Base-by-base conservation (phyloP, 2,329 filamentous ascomycete genomes). In the Calycina herbarum region DNA sequence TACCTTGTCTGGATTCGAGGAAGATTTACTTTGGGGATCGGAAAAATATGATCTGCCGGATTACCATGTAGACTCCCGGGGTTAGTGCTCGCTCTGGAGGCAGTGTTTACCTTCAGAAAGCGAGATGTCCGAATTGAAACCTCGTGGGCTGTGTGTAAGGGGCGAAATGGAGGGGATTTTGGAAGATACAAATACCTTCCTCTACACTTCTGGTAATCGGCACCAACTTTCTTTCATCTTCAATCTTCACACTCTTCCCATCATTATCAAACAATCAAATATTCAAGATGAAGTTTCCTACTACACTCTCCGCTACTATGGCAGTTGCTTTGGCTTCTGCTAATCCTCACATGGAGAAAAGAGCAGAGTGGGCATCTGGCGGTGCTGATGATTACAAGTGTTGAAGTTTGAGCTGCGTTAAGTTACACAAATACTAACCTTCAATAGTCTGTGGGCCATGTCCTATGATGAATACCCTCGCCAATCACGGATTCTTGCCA, bases 401-500 rank as follows among this genome's bases (percentile, higher is more conserved):
- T 51, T 51, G 20, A 51, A 24, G 7, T 27, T 4, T 10, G 8
- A 51, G 20, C 45, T 10, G 4, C 10, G n/a, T 24, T 11, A 27
- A 48, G 5, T 51, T 51, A 6, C 8, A 51, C 10, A 11, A 11
- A 2, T 27, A 2, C 45, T 51, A 29, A 71, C 27, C 63, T 38
- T 2, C 13, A 2, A 35, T 29, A 57, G 76, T 75, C 51, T 70
- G 73, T 24, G 70, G 67, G 8, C 75, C 80, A 51, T 82, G 79
- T 54, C 79, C 80, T 1, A 79, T 78, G 68, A 71, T 82, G 65
- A 82, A 82, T 64, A 76, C 79, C 1, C 73, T 82, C 15, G 78
- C 79, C 10, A 82, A 82, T 67, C 77, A 82, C 57, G 78, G 77
- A 0, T 81, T 79, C 65, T 76, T 82, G 24, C 78, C 78, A 0